Evolutionary conservation across 192 early-diverging fungal genomes (phyloP).

Genomic region (Coemansia umbellata): DNA sequence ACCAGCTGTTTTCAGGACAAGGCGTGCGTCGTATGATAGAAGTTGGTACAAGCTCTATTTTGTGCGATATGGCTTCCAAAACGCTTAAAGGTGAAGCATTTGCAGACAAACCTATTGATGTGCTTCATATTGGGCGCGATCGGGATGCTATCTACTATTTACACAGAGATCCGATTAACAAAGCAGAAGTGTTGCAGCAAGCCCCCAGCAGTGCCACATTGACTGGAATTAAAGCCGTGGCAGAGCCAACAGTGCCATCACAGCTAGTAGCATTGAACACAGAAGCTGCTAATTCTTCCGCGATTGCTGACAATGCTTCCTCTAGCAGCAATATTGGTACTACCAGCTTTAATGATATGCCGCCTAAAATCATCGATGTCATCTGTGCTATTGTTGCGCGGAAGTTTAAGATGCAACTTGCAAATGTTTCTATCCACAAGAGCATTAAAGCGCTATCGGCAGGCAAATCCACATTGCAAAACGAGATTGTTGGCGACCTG

Average conservation of each 20-base stretch:
- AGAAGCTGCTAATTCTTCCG: too few species aligned
- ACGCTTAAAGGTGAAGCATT: not conserved
- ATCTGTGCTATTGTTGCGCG: constrained; percentile 77
- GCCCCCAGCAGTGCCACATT: too few species aligned
- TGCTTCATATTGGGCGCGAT: not conserved
- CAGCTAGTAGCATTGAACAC: too few species aligned
- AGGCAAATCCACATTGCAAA: constrained; percentile 95
- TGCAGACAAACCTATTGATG: not conserved
- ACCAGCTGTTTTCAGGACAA: constrained; percentile 72
- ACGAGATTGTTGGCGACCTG: constrained; percentile 94
- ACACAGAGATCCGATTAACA: not conserved
- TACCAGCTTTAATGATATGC: constrained; percentile 62
- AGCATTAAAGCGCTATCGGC: constrained; percentile 77
- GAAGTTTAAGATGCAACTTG: constrained; percentile 82
- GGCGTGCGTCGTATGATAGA: constrained; percentile 83
- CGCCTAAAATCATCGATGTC: constrained; percentile 75
- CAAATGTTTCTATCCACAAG: constrained; percentile 68
- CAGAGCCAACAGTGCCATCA: not conserved
- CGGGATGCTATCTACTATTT: not conserved
- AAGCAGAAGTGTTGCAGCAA: not conserved
- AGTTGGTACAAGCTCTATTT: constrained; percentile 79
- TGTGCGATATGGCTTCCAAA: constrained; percentile 23
- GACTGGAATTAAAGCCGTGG: too few species aligned
- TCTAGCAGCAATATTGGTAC: constrained; percentile 19
- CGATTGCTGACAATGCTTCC: not conserved